A percentile compares a stretch with the other conserved stretches of the same genome.
Evolutionary conservation across 345 rosid species (phyloP).

Genomic region (Heritiera fomes): DNA sequence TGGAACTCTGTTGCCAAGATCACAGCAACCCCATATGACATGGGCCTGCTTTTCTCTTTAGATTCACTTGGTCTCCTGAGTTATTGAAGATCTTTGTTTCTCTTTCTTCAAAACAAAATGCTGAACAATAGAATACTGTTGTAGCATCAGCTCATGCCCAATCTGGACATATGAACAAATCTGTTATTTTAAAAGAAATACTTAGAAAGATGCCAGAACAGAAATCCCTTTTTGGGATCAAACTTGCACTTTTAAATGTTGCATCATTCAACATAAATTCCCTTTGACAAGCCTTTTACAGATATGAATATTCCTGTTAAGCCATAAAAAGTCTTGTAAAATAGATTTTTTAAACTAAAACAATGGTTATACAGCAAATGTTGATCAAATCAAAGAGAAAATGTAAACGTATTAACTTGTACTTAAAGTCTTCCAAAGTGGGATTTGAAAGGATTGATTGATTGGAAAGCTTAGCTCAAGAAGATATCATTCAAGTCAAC

Average conservation of each 20-base stretch:
- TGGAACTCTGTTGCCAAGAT: not conserved
- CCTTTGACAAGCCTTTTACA: not conserved
- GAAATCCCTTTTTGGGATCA: not conserved
- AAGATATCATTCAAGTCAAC: conserved; percentile 20
- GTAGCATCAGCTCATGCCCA: not conserved
- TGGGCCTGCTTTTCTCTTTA: not conserved
- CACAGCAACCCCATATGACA: not conserved
- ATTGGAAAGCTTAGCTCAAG: conserved; percentile 18
- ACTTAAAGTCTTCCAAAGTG: conserved; percentile 19
- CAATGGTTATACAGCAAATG: not conserved
- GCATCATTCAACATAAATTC: conserved; percentile 4
- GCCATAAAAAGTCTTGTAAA: not conserved
- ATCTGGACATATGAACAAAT: not conserved
- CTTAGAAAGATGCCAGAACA: not conserved
- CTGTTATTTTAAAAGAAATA: no score
- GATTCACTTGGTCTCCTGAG: conserved; percentile 12
- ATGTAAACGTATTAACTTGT: not conserved
- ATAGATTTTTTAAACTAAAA: not conserved
- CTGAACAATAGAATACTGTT: not conserved
- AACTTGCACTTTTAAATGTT: not conserved
- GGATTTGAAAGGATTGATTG: conserved; percentile 1
- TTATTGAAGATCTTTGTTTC: not conserved
- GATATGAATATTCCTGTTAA: not conserved
- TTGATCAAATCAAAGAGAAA: conserved; percentile 9
- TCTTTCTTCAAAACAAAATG: not conserved